Percentiles rank a stretch among this genome's conserved stretches.
phyloP scores from a whole-genome alignment of 768 basidiomycete genomes.

The Podaxis pistillaris region DNA sequence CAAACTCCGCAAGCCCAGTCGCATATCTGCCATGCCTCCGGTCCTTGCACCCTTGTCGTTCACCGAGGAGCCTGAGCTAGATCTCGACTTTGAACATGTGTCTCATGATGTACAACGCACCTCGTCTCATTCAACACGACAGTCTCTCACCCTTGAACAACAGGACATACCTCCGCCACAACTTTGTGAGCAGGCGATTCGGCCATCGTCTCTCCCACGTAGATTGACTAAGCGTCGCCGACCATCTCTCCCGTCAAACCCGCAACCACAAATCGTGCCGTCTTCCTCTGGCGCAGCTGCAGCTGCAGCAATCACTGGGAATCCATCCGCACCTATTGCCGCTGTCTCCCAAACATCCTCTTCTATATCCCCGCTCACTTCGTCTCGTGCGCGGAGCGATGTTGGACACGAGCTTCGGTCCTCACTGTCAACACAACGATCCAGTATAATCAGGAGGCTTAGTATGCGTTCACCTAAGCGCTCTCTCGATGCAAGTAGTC shows the following conservation, averaged over 20 bases:
- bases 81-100: conserved; percentile 11
- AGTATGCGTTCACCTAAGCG: conserved; percentile 11
- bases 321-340: conserved; percentile 2
- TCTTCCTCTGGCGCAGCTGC: conserved; percentile 15
- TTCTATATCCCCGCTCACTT: neutral
- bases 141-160: conserved; percentile 5
- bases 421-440: neutral
- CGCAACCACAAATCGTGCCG: conserved; percentile 7
- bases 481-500: neutral
- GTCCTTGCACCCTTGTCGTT: conserved; percentile 10
- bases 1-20: conserved; percentile 10
- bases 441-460: conserved; percentile 12
- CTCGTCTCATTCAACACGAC: neutral
- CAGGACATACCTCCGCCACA: neutral
- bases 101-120: conserved; percentile 6
- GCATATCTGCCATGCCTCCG: conserved; percentile 1
- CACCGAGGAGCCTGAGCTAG: conserved; percentile 1
- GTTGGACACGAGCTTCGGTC: conserved; percentile 7
- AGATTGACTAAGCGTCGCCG: conserved; percentile 9
- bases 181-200: neutral
- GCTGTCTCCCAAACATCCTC: conserved; percentile 8
- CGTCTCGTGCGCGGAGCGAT: conserved; percentile 10
- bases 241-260: conserved; percentile 10
- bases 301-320: conserved; percentile 3
- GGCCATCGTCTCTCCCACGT: neutral